Evolutionary conservation across 495 filamentous ascomycete genomes (phyloP).

Genomic region (Pyrenula massariospora): DNA sequence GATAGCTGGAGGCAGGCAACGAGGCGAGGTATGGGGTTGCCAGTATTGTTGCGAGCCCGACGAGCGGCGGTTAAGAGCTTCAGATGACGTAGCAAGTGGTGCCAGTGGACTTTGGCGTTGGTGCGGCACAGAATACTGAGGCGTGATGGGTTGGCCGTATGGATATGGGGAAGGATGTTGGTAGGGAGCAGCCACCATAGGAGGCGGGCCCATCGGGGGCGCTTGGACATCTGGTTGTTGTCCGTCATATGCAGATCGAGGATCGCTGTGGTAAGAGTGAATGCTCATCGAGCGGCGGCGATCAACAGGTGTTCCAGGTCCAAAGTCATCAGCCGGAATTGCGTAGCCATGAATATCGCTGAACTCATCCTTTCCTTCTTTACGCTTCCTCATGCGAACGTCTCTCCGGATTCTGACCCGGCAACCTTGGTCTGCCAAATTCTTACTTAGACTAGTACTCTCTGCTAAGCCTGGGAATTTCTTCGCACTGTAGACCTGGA

Average conservation of each 20-base stretch:
- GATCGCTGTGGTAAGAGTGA: conserved; percentile 27
- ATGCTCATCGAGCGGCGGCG: conserved; percentile 63
- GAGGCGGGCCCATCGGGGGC: neutral
- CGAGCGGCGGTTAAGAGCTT: neutral
- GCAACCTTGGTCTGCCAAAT: conserved; percentile 93
- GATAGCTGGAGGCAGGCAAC: neutral
- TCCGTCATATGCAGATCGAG: conserved; percentile 19
- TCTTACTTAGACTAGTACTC: conserved; percentile 78
- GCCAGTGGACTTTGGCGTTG: neutral
- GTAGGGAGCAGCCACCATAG: neutral
- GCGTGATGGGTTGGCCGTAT: neutral
- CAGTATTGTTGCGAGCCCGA: neutral
- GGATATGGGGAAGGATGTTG: neutral
- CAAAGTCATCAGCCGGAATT: conserved; percentile 34
- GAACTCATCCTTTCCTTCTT: conserved; percentile 41
- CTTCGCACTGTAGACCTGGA: conserved; percentile 92
- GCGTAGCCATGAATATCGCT: conserved; percentile 46
- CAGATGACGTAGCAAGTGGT: neutral
- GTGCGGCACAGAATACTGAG: neutral
- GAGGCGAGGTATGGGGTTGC: neutral
- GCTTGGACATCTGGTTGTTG: neutral
- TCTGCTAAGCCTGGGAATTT: conserved; percentile 94
- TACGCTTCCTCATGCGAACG: conserved; percentile 94
- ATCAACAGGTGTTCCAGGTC: conserved; percentile 25
- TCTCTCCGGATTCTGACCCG: conserved; percentile 93